Evolutionary conservation across 495 filamentous ascomycete genomes (phyloP), one percentile per base, ranked within the genome.

Genomic region (Daldinia grandis): DNA sequence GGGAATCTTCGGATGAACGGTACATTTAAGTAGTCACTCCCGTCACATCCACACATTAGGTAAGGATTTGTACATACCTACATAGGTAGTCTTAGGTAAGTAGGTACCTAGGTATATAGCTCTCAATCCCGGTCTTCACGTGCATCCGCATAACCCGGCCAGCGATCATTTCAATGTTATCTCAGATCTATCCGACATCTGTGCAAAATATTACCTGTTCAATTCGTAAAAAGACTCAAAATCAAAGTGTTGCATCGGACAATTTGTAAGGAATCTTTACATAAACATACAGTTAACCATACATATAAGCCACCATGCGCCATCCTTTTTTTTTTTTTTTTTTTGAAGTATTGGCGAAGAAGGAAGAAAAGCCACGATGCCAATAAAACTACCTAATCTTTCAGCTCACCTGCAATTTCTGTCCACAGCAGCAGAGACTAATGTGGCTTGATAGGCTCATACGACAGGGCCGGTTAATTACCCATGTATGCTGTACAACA

Each of bases 151-250:
- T 15, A n/a, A 10, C 27, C 21, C 51, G 19, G 37, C 54, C 35
- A 42, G 14, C 49, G 35, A 64, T 63, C 59, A 44, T 30, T 53
- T 24, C 27, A 69, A 63, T 35, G 33, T 35, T 14, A 35, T 35
- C 66, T 69, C 19, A 69, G 66, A 69, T 68, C 66, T 57, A 37
- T 40, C 63, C 33, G 24, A 24, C 33, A 59, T 64, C 61, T 24
- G 60, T 50, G 25, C 66, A 55, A 64, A 64, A 55, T 1, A 31
- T n/a, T 14, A 35, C 14, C n/a, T n/a, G n/a, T n/a, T 19, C 15
- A 55, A 17, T 30, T 55, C 27, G 14, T 6, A 53, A 53, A 53
- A 51, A 47, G 3, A 8, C 19, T 47, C 9, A 21, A 47, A 21
- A 51, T 37, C 28, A 14, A 47, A 28, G 7, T 17, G 4, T 33